phyloP scores from a whole-genome alignment of 345 rosid species.

The Carallia brachiata region DNA sequence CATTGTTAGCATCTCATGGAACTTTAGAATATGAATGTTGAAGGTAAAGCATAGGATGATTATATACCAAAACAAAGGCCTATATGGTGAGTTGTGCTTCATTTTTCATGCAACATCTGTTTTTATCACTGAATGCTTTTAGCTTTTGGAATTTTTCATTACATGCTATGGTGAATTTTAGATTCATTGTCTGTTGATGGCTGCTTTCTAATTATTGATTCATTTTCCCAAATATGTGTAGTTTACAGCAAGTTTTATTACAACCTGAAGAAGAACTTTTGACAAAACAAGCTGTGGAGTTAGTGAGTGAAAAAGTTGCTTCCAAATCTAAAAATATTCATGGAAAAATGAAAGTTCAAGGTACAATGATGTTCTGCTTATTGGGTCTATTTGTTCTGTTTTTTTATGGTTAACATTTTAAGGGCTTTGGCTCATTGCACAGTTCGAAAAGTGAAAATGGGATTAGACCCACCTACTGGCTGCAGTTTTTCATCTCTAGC shows the following conservation, averaged over 20 bases:
- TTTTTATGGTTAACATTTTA: background rate
- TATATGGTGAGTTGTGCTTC: background rate
- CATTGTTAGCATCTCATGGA: background rate
- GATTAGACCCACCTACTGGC: slow-evolving; percentile 23
- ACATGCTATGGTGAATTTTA: background rate
- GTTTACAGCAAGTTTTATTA: slow-evolving; percentile 22
- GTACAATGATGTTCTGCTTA: slow-evolving; percentile 1
- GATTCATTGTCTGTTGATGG: background rate
- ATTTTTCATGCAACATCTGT: background rate
- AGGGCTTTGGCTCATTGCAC: background rate
- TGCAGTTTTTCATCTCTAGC: slow-evolving; percentile 24
- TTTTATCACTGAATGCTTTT: background rate
- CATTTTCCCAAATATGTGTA: slow-evolving; percentile 2
- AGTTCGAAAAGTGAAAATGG: slow-evolving; percentile 31
- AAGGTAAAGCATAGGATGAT: background rate
- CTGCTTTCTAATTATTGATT: slow-evolving; percentile 6
- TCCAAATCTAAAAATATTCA: slow-evolving; percentile 18
- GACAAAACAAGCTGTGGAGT: slow-evolving; percentile 7
- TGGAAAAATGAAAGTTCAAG: slow-evolving; percentile 34
- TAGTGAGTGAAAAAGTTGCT: slow-evolving; percentile 18
- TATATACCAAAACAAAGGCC: background rate
- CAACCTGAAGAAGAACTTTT: slow-evolving; percentile 30
- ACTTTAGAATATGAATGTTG: background rate
- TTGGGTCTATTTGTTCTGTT: background rate
- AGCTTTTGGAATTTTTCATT: background rate